Percentiles rank a stretch among this genome's conserved stretches.
These are phyloP conservation scores for Grosmannia clavigera DNA, from an alignment of 2,329 filamentous ascomycete genomes.

Conservation along the genomic window DNA sequence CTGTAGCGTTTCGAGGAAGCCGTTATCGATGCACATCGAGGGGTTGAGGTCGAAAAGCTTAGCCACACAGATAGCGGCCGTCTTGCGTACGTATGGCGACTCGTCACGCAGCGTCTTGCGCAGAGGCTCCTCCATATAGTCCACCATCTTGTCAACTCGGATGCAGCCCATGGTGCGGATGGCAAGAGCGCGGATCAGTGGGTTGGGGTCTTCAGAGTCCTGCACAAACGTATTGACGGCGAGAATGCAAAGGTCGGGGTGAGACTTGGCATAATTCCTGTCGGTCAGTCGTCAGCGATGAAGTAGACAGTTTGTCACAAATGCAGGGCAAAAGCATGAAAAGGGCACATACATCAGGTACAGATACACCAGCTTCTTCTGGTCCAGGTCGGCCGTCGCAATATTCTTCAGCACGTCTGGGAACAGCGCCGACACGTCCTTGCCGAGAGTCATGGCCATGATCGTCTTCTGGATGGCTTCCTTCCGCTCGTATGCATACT, in stretches of 20 bases:
- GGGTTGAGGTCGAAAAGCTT: slow-evolving; percentile 96
- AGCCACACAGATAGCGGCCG: slow-evolving; percentile 91
- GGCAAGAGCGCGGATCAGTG: slow-evolving; percentile 83
- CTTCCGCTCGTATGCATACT: slow-evolving; percentile 98
- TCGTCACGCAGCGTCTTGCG: slow-evolving; percentile 94
- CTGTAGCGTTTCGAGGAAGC: slow-evolving; percentile 85
- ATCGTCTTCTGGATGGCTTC: slow-evolving; percentile 99
- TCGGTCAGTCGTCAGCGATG: background rate
- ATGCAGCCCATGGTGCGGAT: slow-evolving; percentile 99
- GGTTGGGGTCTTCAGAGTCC: slow-evolving; percentile 97
- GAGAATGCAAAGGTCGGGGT: slow-evolving; percentile 95
- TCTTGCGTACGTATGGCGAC: slow-evolving; percentile 96
- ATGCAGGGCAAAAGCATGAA: background rate
- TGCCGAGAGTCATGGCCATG: slow-evolving; percentile 98
- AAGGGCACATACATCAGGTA: slow-evolving; percentile 69
- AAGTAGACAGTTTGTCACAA: background rate
- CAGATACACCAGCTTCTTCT: slow-evolving; percentile 98
- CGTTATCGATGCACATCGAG: slow-evolving; percentile 86
- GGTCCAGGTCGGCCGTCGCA: slow-evolving; percentile 83
- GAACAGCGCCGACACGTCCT: slow-evolving; percentile 94
- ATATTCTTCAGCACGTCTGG: slow-evolving; percentile 99
- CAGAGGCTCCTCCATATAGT: slow-evolving; percentile 98
- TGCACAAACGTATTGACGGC: slow-evolving; percentile 99
- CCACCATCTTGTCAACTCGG: slow-evolving; percentile 96
- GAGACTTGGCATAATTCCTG: slow-evolving; percentile 99